These are phyloP conservation scores for Thermothielavioides terrestris DNA, from an alignment of 495 filamentous ascomycete genomes.

Conservation along the genomic window DNA sequence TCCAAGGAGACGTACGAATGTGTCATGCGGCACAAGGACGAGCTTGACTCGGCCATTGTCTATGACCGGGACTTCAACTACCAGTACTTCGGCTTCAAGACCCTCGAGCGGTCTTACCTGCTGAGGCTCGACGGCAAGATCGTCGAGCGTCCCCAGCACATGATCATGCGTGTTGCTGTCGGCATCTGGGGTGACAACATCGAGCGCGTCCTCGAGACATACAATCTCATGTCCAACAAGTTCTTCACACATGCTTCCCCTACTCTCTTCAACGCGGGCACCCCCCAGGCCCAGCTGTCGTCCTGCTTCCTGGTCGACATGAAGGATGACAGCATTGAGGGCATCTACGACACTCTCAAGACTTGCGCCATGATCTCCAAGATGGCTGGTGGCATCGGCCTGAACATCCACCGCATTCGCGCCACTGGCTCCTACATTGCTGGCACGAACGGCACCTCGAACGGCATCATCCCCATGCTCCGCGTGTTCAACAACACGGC, in stretches of 20 bases:
- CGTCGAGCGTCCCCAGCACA: slow-evolving; percentile 92
- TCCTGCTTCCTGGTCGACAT: slow-evolving; percentile 98
- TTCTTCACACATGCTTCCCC: slow-evolving; percentile 97
- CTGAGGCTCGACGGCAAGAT: slow-evolving; percentile 87
- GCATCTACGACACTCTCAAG: slow-evolving; percentile 98
- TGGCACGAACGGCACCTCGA: slow-evolving; percentile 94
- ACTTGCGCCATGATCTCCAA: slow-evolving; percentile 99
- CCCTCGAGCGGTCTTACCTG: slow-evolving; percentile 92
- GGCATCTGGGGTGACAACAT: slow-evolving; percentile 93
- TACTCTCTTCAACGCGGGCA: slow-evolving; percentile 96
- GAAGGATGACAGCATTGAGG: slow-evolving; percentile 98
- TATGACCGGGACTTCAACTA: slow-evolving; percentile 99
- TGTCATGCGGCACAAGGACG: slow-evolving; percentile 89
- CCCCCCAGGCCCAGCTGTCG: slow-evolving; percentile 82
- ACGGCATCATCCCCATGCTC: slow-evolving; percentile 95
- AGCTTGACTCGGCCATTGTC: slow-evolving; percentile 96
- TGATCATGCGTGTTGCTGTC: slow-evolving; percentile 98
- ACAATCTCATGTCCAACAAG: slow-evolving; percentile 95
- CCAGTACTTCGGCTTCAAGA: slow-evolving; percentile 99
- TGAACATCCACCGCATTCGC: slow-evolving; percentile 92
- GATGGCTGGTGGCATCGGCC: slow-evolving; percentile 92
- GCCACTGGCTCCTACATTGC: slow-evolving; percentile 95
- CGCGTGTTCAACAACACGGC: slow-evolving; percentile 99
- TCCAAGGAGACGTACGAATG: slow-evolving; percentile 77
- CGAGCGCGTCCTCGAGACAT: slow-evolving; percentile 90